phyloP scores from a whole-genome alignment of 768 basidiomycete species.

The Dacryopinax spathularia region DNA sequence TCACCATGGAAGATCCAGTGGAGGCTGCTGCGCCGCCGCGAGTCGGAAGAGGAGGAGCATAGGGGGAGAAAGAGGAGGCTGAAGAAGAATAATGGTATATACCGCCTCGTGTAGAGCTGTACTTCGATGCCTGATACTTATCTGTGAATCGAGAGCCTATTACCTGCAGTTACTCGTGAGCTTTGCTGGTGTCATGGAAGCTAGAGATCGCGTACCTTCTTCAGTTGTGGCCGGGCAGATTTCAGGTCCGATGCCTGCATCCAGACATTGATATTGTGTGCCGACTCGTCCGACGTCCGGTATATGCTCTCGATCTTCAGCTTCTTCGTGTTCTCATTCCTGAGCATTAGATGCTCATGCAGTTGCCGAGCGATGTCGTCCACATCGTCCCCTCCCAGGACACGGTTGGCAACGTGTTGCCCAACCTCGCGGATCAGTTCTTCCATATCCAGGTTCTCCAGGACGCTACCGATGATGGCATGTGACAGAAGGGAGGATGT shows the following conservation, averaged over 20 bases:
- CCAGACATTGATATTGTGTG: slow-evolving; percentile 82
- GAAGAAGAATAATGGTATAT: slow-evolving; percentile 31
- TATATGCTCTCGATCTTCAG: slow-evolving; percentile 95
- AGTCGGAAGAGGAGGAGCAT: slow-evolving; percentile 32
- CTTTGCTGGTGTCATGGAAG: neutral
- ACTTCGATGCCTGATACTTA: slow-evolving; percentile 62
- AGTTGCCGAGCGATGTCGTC: slow-evolving; percentile 92
- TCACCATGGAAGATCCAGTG: slow-evolving; percentile 11
- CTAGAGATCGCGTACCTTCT: slow-evolving; percentile 42
- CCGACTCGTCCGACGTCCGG: slow-evolving; percentile 73
- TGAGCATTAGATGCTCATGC: slow-evolving; percentile 75
- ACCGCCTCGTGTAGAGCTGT: slow-evolving; percentile 11
- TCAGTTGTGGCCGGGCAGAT: slow-evolving; percentile 62
- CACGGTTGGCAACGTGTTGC: slow-evolving; percentile 78
- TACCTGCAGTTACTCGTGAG: slow-evolving; percentile 41
- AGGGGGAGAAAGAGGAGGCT: slow-evolving; percentile 34
- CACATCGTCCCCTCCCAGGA: slow-evolving; percentile 85
- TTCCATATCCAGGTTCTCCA: slow-evolving; percentile 98
- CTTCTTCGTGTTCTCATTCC: slow-evolving; percentile 95
- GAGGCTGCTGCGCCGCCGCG: slow-evolving; percentile 16
- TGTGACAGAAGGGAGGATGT: slow-evolving; percentile 89
- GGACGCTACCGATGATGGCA: slow-evolving; percentile 89
- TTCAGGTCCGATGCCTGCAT: slow-evolving; percentile 51
- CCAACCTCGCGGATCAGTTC: slow-evolving; percentile 89
- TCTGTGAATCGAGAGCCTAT: slow-evolving; percentile 94